Conservation (phyloP, 805 yeast genomes). For the Ogataea methylovora region DNA sequence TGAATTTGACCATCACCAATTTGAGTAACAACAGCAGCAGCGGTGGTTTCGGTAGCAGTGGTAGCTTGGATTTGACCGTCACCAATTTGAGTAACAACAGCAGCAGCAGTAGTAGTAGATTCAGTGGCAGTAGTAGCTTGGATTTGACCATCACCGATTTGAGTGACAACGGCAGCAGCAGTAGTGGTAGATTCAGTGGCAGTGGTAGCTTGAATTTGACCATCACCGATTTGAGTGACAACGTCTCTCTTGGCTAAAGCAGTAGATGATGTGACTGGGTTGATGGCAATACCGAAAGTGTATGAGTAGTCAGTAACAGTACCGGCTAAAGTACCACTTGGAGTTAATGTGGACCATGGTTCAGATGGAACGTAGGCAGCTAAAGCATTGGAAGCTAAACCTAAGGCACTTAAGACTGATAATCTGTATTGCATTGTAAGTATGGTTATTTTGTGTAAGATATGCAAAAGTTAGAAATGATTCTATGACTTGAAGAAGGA, state of each 20-base stretch:
- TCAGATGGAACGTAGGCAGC: slow-evolving; percentile 63
- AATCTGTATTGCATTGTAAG: slow-evolving; percentile 36
- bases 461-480: too few relatives aligned
- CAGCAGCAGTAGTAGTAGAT: slow-evolving; percentile 19
- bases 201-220: slow-evolving; percentile 37
- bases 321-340: slow-evolving; percentile 43
- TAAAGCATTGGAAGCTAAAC: slow-evolving; percentile 39
- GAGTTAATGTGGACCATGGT: slow-evolving; percentile 70
- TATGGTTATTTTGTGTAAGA: neutral
- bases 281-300: slow-evolving; percentile 64
- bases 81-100: slow-evolving; percentile 26
- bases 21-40: slow-evolving; percentile 39
- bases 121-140: slow-evolving; percentile 25
- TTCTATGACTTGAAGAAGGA: too few relatives aligned
- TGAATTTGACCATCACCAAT: slow-evolving; percentile 60
- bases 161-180: slow-evolving; percentile 29
- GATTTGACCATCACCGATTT: slow-evolving; percentile 19
- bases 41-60: slow-evolving; percentile 25
- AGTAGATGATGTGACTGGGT: slow-evolving; percentile 35
- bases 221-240: slow-evolving; percentile 40
- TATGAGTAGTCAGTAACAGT: slow-evolving; percentile 49
- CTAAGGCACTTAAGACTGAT: slow-evolving; percentile 26
- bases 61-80: slow-evolving; percentile 35
- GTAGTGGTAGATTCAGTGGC: slow-evolving; percentile 27
- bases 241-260: slow-evolving; percentile 25